These are phyloP conservation scores for Candida easanensis DNA, from an alignment of 805 yeast species.

Conservation along the genomic window DNA sequence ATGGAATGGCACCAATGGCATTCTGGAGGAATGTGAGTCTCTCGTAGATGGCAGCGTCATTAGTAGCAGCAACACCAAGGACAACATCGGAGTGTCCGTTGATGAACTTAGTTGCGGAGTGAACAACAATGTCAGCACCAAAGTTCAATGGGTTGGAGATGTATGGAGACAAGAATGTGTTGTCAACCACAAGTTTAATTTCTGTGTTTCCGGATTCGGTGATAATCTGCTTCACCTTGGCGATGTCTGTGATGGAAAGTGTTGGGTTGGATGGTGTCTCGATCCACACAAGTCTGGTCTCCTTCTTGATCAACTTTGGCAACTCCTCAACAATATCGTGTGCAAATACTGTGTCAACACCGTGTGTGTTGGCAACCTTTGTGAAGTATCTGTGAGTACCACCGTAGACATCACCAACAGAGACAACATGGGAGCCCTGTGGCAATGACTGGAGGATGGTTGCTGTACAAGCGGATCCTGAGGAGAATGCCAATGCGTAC, in stretches of 20 bases:
- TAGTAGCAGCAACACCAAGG: conserved; percentile 78
- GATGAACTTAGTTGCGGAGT: conserved; percentile 86
- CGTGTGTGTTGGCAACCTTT: conserved; percentile 78
- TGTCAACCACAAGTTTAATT: conserved; percentile 73
- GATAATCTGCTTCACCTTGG: conserved; percentile 55
- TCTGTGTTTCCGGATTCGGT: conserved; percentile 46
- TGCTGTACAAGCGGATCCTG: conserved; percentile 88
- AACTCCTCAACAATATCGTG: conserved; percentile 60
- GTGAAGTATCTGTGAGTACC: conserved; percentile 92
- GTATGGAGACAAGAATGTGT: conserved; percentile 86
- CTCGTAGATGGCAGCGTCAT: conserved; percentile 56
- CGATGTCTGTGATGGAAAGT: conserved; percentile 71
- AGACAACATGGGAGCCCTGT: conserved; percentile 68
- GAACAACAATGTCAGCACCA: conserved; percentile 87
- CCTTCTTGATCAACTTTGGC: conserved; percentile 49
- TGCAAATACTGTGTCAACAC: conserved; percentile 67
- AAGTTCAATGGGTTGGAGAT: conserved; percentile 76
- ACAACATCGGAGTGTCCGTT: conserved; percentile 93
- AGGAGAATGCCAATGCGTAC: conserved; percentile 71
- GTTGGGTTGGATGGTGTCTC: conserved; percentile 92
- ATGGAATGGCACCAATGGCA: conserved; percentile 86
- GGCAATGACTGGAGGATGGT: conserved; percentile 71
- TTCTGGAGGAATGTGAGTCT: conserved; percentile 76
- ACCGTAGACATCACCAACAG: conserved; percentile 86
- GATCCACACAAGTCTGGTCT: conserved; percentile 79